Evolutionary conservation across 2,329 filamentous ascomycete genomes (phyloP), one percentile per base, ranked within the genome.

Genomic region (Graphilbum sp.): DNA sequence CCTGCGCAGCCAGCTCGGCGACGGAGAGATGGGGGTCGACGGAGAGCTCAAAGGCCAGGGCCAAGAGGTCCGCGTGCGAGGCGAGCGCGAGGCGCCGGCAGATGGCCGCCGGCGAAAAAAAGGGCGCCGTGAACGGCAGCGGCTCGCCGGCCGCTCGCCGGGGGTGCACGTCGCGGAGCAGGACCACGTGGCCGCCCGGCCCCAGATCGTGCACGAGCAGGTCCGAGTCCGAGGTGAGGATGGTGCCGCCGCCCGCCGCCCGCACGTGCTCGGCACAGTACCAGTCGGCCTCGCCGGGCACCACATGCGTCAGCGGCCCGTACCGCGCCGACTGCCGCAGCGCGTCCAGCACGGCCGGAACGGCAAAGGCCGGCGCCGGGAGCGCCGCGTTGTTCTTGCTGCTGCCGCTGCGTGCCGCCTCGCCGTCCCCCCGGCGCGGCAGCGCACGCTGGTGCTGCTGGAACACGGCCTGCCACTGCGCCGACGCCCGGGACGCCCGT

Each of bases 221-320:
- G 51, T 96, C 88, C 0, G 86, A 92, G 50, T 96, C 88, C n/a
- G 75, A 77, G 0, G 85, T 92, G 7, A 95, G 57, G 13, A 85
- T 67, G 2, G 63, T 60, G 1, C 71, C 72, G 8, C 21, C 4
- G 9, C 38, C 62, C 23, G 63, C 51, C 3, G 59, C 44, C n/a
- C 63, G 63, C 7, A 82, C 66, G 38, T 75, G 64, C 13, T 66
- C 58, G 3, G 84, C 85, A 53, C 86, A 94, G 57, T 74, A 90
- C 19, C 66, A 58, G 52, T 96, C 88, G 1, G 88, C 88, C 57
- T 96, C 88, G 1, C 82, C 86, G 0, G 84, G 75, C 0, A 93
- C 78, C 12, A 90, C 64, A 19, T 63, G 58, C 9, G 61, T 63
- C 33, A 64, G 51, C 42, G 44, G 49, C 5, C 45, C 53, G 43